Percentiles rank a stretch among this genome's conserved stretches.
Conservation (phyloP, 1,284 basidiomycete species). For the Neonothopanus nambi region DNA sequence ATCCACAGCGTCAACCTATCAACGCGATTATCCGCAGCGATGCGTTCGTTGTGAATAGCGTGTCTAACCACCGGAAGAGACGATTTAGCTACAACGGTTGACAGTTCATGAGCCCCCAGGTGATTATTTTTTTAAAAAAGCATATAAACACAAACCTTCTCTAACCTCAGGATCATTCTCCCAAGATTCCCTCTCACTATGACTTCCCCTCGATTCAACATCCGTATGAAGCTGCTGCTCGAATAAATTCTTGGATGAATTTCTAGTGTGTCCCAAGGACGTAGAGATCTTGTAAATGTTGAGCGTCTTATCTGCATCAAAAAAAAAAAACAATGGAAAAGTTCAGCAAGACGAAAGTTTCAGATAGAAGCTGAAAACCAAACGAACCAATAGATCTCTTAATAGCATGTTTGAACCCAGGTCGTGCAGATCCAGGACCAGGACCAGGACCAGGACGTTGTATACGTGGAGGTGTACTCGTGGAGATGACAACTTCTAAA, state of each 20-base stretch:
- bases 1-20: constrained; percentile 79
- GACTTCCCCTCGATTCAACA: constrained; percentile 22
- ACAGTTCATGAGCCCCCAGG: neutral
- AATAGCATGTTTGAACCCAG: constrained; percentile 51
- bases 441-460: neutral
- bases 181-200: constrained; percentile 44
- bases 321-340: neutral
- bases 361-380: no score
- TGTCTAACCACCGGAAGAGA: constrained; percentile 52
- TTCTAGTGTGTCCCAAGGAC: constrained; percentile 34
- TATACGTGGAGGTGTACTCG: no score
- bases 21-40: constrained; percentile 52
- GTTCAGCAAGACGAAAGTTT: constrained; percentile 1
- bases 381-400: constrained; percentile 67
- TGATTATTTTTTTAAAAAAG: neutral
- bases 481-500: no score
- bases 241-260: constrained; percentile 39
- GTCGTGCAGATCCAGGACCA: neutral
- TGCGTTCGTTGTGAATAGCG: constrained; percentile 49
- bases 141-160: constrained; percentile 35
- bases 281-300: constrained; percentile 59
- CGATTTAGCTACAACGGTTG: constrained; percentile 36
- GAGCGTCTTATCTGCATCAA: constrained; percentile 51
- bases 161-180: constrained; percentile 45
- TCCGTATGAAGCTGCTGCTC: constrained; percentile 35